Base-by-base conservation (phyloP, 345 rosid species). In the Populus nigra region DNA sequence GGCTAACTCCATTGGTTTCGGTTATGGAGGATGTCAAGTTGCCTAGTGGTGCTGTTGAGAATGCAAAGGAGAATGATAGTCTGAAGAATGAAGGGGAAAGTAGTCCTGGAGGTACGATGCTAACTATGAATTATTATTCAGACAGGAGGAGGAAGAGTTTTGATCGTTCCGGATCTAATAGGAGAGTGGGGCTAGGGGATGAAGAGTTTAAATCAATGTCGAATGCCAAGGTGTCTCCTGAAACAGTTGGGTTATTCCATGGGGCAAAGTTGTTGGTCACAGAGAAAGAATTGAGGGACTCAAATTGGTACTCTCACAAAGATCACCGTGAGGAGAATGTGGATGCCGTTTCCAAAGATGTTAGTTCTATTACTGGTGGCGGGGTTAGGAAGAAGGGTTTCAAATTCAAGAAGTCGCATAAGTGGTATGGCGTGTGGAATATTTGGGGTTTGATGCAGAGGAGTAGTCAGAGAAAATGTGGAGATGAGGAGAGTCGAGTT, bases 21-120 rank as follows among this genome's bases (percentile, higher is more conserved):
- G 91, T 87, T 17, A 76, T 80, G 12, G 94, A 89, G 82, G 95
- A 88, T 73, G 90, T 17, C 29, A 88, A 88, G 87, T 80, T 83
- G 38, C 45, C 45, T 41, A 78, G 47, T 39, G 89, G 72, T 36
- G 91, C 79, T 72, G 75, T 68, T 69, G 82, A 45, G 75, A 79
- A 79, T 77, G 53, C 38, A 77, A 79, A 83, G 1, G 90, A 83
- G 78, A 81, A 78, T 68, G 79, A 50, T 76, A 84, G 43, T 29
- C 49, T 68, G 78, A 67, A 76, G 50, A 68, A 73, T 66, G 76
- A 55, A 68, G 79, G 39, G 25, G 76, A 74, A 47, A 65, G 57
- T 38, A 81, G 76, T 29, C 85, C 86, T 9, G 86, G 86, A 69
- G 88, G 83, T 11, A 68, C 76, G 10, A 76, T 63, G 11, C 85